Base-by-base conservation (phyloP, 192 early-diverging fungal species). In the Rhizophagus prolifer region DNA sequence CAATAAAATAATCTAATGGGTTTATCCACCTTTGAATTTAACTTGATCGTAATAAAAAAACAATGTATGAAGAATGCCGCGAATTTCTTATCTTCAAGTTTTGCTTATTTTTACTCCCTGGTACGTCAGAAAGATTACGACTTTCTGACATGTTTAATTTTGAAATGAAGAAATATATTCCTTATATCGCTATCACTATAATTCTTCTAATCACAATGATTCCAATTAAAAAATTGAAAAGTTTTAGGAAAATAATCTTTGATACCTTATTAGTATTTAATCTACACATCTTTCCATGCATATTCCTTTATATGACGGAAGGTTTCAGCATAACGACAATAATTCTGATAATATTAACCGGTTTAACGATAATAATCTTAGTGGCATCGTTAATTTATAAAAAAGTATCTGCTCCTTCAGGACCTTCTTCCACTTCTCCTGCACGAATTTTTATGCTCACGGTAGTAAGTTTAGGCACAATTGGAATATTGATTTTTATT, bases 121-220 rank as follows among this genome's bases (percentile, higher is more conserved):
- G n/a, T n/a, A n/a, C n/a, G n/a, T 47, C 46, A 47, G 46, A 10
- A 47, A 47, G 14, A 5, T 47, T 47, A 47, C 46, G 13, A 47
- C 46, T 72, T 58, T 72, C 54, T 58, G 50, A 72, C 12, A 72
- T 72, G 70, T 72, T 72, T 58, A 31, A 72, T 72, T 72, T 72
- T 28, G 70, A 58, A 34, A 31, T 59, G 54, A 72, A 72, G 0
- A 16, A 72, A 31, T 72, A 72, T 16, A 72, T 72, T 72, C 70
- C 70, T 38, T 72, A 72, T 12, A 58, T 72, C 8, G n/a, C 59
- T 72, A 26, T 72, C 12, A 41, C 70, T 26, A 3, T n/a, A 72
- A 58, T 59, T 31, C 54, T 72, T 59, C 30, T 72, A 50, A 58
- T 59, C 25, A 13, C 70, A 14, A 10, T 72, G 19, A 58, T 58